A percentile compares a stretch with the other conserved stretches of the same genome.
Conservation (phyloP, 176 grass and related monocot genomes). For the Ampelocalamus luodianensis region DNA sequence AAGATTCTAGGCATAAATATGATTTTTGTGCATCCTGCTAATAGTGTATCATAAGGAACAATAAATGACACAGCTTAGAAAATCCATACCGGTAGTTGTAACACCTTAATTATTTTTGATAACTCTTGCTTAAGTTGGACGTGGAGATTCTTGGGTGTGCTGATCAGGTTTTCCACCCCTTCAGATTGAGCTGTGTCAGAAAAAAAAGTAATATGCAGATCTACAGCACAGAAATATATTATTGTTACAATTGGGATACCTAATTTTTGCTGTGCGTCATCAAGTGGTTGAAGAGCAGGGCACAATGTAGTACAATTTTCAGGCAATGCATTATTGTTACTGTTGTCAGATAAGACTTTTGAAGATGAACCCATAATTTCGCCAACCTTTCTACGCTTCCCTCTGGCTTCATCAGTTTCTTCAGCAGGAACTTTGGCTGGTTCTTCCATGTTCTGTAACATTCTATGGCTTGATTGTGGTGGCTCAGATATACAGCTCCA, state of each 20-base stretch:
- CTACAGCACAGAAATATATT: constrained; percentile 29
- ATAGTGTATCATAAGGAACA: constrained; percentile 14
- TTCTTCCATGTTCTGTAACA: constrained; percentile 49
- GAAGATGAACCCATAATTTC: constrained; percentile 41
- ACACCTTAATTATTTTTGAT: constrained; percentile 58
- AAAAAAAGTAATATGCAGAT: constrained; percentile 32
- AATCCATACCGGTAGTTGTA: constrained; percentile 67
- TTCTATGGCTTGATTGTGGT: constrained; percentile 51
- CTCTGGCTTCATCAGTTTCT: constrained; percentile 56
- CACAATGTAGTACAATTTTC: constrained; percentile 20
- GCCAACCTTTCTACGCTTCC: constrained; percentile 53
- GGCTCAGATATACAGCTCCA: constrained; percentile 53
- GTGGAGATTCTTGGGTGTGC: constrained; percentile 64
- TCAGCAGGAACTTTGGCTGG: constrained; percentile 24
- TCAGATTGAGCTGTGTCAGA: constrained; percentile 46
- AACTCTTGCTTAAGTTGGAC: constrained; percentile 64
- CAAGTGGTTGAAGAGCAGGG: constrained; percentile 28
- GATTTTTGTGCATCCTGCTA: not conserved
- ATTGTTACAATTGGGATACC: constrained; percentile 30
- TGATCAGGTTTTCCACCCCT: constrained; percentile 51
- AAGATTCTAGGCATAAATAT: constrained; percentile 12
- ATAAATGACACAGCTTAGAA: constrained; percentile 5
- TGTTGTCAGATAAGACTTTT: constrained; percentile 36
- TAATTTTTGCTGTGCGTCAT: constrained; percentile 14
- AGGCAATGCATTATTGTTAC: constrained; percentile 25